Base-by-base conservation (phyloP, 2,329 filamentous ascomycete genomes). In the Lasiodiplodia citricola region DNA sequence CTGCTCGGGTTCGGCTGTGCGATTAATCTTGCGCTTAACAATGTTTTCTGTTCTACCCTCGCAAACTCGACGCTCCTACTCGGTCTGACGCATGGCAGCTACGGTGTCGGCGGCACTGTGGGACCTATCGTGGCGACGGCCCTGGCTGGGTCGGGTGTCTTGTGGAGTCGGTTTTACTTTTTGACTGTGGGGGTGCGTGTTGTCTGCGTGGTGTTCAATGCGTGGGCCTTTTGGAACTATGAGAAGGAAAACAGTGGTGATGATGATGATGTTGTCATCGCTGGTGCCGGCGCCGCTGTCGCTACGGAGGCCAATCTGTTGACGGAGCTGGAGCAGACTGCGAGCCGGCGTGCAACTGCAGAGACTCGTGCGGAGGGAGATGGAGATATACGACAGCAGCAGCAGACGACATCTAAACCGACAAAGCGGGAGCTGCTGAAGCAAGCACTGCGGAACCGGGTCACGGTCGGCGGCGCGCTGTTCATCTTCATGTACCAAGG, bases 401-500 rank as follows among this genome's bases (percentile, higher is more conserved):
- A 57, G 10, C 62, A 18, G 10, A 18, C 28, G 18, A 18, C 44
- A 10, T 1, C n/a, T 31, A 31, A 28, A 73, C 25, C 72, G 69
- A 86, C 58, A 71, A 85, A 74, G 81, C 83, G 70, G 77, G 86
- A 76, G 80, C 82, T 79, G 74, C 84, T 81, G 77, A 87, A 80
- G 68, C 77, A 81, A 64, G 84, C 86, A 2, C 73, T 89, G 38
- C 81, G 81, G 68, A 85, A 84, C 72, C 81, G 79, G 38, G 85
- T 89, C 4, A 92, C 94, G 0, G 79, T 96, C 1, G 84, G 96
- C 0, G 92, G 92, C 3, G 90, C 92, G 0, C 78, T 93, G 11
- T 96, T 96, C 82, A 92, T 96, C 78, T 96, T 96, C 77, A 88
- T 90, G 31, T 96, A 97, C 78, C 92, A 96, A 79, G 93, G 92